Evolutionary conservation across 2,329 filamentous ascomycete genomes (phyloP).

Genomic region (Colletotrichum chrysophilum): DNA sequence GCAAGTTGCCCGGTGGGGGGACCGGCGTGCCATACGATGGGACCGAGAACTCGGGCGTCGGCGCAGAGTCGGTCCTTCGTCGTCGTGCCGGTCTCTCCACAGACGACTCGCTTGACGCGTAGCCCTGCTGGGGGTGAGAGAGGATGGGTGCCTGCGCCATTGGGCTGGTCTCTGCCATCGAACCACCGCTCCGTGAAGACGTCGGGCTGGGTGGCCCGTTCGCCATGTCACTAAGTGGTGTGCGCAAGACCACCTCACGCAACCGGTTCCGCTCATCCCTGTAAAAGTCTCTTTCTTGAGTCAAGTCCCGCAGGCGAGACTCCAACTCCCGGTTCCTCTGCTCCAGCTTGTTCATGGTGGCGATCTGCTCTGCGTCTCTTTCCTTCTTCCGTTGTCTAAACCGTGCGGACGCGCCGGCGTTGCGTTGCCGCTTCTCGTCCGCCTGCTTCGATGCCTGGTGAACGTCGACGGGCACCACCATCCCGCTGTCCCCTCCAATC

Average conservation of each 20-base stretch:
- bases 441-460: conserved; percentile 82
- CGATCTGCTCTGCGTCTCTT: conserved; percentile 75
- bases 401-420: conserved; percentile 83
- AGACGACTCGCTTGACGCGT: conserved; percentile 45
- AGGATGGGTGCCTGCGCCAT: conserved; percentile 30
- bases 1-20: conserved; percentile 41
- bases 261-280: conserved; percentile 75
- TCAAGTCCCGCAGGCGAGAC: conserved; percentile 54
- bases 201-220: conserved; percentile 58
- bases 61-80: conserved; percentile 47
- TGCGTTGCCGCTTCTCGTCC: conserved; percentile 84
- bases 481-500: conserved; percentile 35
- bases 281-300: conserved; percentile 75
- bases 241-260: conserved; percentile 67
- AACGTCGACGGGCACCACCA: conserved; percentile 75
- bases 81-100: conserved; percentile 52
- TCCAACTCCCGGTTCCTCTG: conserved; percentile 70
- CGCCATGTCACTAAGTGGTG: conserved; percentile 59
- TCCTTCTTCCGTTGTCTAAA: conserved; percentile 85
- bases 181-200: conserved; percentile 37
- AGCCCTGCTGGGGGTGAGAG: conserved; percentile 29
- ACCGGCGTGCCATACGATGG: conserved; percentile 42
- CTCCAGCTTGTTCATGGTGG: conserved; percentile 73
- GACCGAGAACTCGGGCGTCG: conserved; percentile 47
- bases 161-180: conserved; percentile 43